These are phyloP conservation scores for Stereocaulon alpinum DNA, from an alignment of 495 filamentous ascomycete genomes.

Conservation along the genomic window DNA sequence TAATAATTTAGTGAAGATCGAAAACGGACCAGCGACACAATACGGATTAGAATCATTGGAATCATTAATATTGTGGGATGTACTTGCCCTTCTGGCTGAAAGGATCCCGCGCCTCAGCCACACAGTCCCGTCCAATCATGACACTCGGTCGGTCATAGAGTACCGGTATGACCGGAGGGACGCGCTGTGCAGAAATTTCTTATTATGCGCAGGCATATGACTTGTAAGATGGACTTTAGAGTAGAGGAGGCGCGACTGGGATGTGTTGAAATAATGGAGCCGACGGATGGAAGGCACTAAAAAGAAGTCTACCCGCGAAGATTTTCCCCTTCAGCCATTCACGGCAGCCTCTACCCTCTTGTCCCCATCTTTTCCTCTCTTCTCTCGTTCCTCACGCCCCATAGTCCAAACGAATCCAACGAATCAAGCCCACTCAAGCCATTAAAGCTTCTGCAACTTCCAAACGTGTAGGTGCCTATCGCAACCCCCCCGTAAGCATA, in stretches of 20 bases:
- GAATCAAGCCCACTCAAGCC: neutral
- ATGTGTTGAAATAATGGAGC: constrained; percentile 4
- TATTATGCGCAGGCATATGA: neutral
- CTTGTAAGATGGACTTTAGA: neutral
- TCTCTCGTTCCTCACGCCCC: too few species aligned
- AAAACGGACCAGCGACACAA: neutral
- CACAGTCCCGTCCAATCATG: neutral
- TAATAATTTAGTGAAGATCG: neutral
- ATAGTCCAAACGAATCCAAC: too few species aligned
- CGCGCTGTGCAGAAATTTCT: neutral
- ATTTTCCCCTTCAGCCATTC: constrained; percentile 8
- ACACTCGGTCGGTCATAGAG: neutral
- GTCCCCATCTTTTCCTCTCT: neutral
- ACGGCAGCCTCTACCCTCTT: neutral
- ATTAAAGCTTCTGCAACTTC: neutral
- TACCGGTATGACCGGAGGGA: neutral
- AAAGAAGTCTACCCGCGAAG: constrained; percentile 8
- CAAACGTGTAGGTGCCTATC: constrained; percentile 10
- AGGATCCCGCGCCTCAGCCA: constrained; percentile 1
- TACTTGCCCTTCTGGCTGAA: neutral
- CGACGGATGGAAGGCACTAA: neutral
- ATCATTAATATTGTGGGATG: neutral
- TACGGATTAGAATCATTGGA: too few species aligned
- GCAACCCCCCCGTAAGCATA: neutral
- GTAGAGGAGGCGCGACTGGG: neutral